phyloP scores from a whole-genome alignment of 805 yeast genomes.

The Yarrowia sp. region DNA sequence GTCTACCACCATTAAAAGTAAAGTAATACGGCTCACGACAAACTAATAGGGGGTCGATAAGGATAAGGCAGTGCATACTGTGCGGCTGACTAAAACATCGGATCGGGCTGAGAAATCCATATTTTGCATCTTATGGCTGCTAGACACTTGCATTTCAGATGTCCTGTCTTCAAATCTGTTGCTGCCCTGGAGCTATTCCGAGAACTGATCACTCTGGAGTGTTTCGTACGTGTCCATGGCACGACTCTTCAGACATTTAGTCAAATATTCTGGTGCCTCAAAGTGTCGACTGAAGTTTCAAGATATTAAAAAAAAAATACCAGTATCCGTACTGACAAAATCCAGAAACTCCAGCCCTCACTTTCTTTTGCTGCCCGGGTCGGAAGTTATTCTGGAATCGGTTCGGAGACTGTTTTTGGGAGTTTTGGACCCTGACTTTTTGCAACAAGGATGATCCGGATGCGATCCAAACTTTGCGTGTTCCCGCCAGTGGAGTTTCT shows the following conservation, averaged over 20 bases:
- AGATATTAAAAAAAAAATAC: neutral
- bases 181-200: too few relatives aligned
- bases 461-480: neutral
- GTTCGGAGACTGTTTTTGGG: conserved; percentile 11
- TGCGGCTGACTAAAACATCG: neutral
- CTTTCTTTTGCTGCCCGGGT: neutral
- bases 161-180: too few relatives aligned
- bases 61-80: conserved; percentile 27
- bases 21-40: conserved; percentile 18
- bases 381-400: conserved; percentile 21
- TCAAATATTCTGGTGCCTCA: too few relatives aligned
- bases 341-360: neutral
- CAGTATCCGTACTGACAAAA: neutral
- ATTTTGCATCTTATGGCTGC: neutral
- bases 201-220: too few relatives aligned
- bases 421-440: conserved; percentile 20
- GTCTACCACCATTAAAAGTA: conserved; percentile 18
- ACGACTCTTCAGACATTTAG: too few relatives aligned
- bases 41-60: conserved; percentile 27
- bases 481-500: neutral
- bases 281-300: too few relatives aligned
- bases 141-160: too few relatives aligned
- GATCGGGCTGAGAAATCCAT: neutral
- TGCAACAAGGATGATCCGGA: neutral
- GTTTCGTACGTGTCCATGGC: too few relatives aligned